A percentile compares a stretch with the other conserved stretches of the same genome.
Conservation (phyloP, 768 basidiomycete species). For the Cystofilobasidium ferigula region DNA sequence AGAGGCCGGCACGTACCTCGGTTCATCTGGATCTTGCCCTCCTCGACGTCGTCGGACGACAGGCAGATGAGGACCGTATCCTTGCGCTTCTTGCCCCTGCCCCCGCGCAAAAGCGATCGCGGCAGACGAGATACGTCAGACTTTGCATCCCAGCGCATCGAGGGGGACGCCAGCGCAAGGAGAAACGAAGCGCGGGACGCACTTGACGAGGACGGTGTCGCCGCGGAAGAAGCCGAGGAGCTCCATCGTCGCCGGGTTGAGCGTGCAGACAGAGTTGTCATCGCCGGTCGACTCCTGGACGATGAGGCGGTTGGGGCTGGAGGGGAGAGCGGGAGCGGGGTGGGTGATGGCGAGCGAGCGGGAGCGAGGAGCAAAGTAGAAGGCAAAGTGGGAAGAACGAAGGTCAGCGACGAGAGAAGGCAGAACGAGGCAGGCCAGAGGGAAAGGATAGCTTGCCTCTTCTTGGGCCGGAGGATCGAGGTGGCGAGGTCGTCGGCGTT, state of each 20-base stretch:
- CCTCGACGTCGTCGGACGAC: constrained; percentile 90
- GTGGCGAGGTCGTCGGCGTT: constrained; percentile 83
- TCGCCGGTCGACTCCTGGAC: constrained; percentile 72
- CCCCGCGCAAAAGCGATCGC: no score
- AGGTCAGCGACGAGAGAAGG: not conserved
- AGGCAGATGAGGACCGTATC: constrained; percentile 96
- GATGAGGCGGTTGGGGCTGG: constrained; percentile 89
- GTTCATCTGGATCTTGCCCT: constrained; percentile 96
- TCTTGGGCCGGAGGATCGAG: constrained; percentile 91
- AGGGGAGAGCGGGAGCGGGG: constrained; percentile 28
- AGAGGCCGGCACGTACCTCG: constrained; percentile 55
- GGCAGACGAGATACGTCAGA: no score
- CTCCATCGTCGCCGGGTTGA: constrained; percentile 97
- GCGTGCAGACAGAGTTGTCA: constrained; percentile 87
- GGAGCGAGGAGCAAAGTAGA: not conserved
- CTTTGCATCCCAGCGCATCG: not conserved
- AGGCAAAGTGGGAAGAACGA: not conserved
- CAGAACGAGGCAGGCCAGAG: not conserved
- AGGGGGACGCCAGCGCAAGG: not conserved
- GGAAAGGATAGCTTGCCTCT: constrained; percentile 58
- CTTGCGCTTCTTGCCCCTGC: constrained; percentile 88
- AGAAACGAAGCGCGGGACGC: constrained; percentile 28
- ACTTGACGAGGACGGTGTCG: constrained; percentile 91
- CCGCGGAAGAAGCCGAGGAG: constrained; percentile 83
- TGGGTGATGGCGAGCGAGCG: not conserved